Conservation (phyloP, 352 stramenopile species). For the Pythium aquatile region DNA sequence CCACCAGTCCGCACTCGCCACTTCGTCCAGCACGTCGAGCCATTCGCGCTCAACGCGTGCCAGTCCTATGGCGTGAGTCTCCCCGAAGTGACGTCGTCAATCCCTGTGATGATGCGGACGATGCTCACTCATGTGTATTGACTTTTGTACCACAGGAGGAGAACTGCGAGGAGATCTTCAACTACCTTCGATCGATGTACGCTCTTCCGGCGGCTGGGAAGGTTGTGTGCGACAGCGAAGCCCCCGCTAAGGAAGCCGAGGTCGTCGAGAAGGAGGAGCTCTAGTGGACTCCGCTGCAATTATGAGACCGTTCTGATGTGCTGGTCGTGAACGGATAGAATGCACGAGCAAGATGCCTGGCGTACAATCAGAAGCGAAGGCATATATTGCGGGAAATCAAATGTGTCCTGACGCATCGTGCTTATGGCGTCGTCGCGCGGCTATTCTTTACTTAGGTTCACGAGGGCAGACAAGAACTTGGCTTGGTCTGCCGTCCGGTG, state of each 20-base stretch:
- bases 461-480: constrained; percentile 83
- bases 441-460: constrained; percentile 76
- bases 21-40: constrained; percentile 67
- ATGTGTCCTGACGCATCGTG: constrained; percentile 10
- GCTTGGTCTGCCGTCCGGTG: constrained; percentile 86
- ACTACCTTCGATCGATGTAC: constrained; percentile 61
- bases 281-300: constrained; percentile 13
- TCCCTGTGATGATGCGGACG: neutral
- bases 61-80: constrained; percentile 45
- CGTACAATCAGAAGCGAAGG: constrained; percentile 6
- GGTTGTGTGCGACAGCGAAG: constrained; percentile 34
- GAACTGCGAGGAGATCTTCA: constrained; percentile 61
- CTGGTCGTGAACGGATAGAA: neutral
- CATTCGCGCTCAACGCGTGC: constrained; percentile 57
- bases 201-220: constrained; percentile 33
- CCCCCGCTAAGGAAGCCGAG: constrained; percentile 9
- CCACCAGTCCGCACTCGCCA: constrained; percentile 43
- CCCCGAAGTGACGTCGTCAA: neutral
- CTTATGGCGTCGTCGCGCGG: neutral
- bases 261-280: constrained; percentile 41
- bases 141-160: constrained; percentile 31
- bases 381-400: constrained; percentile 25
- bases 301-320: neutral
- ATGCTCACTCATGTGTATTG: no score
- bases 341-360: neutral